Evolutionary conservation across 1,284 basidiomycete genomes (phyloP), one percentile per base, ranked within the genome.

Genomic region (Testicularia cyperi): DNA sequence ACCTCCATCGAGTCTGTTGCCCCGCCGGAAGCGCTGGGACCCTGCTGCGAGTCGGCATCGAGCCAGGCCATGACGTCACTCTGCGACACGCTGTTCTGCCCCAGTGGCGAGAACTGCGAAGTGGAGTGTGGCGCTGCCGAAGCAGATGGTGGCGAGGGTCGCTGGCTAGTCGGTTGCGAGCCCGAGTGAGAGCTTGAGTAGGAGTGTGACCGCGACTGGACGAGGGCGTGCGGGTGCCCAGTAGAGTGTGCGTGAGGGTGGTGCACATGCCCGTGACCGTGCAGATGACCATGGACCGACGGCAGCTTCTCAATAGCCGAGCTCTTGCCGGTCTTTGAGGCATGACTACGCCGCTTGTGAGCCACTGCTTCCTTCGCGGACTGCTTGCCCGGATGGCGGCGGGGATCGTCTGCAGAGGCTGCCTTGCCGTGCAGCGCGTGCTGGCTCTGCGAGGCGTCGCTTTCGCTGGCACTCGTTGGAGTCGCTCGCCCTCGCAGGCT

Each of bases 331-430:
- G 60, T 49, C 4, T 54, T 48, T 13, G 65, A 43, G 23, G 42
- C 57, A 16, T 60, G 60, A 32, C 60, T 64, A 14, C 65, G 45
- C 19, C 65, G 30, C 48, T 56, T 61, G 37, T 56, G 60, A 5
- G 28, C 14, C 4, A 28, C 41, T 32, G 31, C 27, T 35, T 29
- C 49, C 38, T 22, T 62, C 47, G 35, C 54, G 44, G n/a, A 38
- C 39, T 60, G 44, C 40, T 60, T 51, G 9, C 61, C 44, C 19
- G 62, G 58, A 15, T 65, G 55, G 22, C 64, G 39, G 14, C 56
- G 38, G 2, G 61, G 49, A 32, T 70, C 68, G 19, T 70, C 65
- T 6, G 65, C 62, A 6, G 64, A 64, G 12, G 44, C 60, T 19
- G 44, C 40, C 39, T 63, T 63, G 38, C 9, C 31, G 27, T 57